phyloP scores from a whole-genome alignment of 768 basidiomycete species.

The Trametes cingulata region DNA sequence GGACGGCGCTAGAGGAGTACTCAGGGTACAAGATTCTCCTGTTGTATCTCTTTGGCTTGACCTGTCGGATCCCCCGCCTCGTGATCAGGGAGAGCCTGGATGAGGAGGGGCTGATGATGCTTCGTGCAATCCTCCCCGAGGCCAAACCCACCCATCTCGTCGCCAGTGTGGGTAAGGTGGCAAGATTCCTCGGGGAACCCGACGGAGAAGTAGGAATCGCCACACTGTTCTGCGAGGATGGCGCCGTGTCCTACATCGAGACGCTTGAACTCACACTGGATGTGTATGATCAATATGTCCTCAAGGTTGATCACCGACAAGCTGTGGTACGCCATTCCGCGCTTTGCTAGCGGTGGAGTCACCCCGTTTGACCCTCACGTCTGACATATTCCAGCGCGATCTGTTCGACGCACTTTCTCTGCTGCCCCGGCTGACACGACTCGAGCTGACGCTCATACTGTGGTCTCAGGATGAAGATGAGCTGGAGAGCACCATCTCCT shows the following conservation, averaged over 20 bases:
- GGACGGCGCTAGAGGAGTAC: background rate
- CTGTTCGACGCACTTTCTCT: no score
- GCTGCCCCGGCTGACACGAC: no score
- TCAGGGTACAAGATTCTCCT: background rate
- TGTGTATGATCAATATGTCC: background rate
- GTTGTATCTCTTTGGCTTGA: background rate
- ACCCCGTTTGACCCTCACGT: no score
- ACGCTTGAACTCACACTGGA: background rate
- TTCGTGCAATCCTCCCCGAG: background rate
- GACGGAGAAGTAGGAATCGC: background rate
- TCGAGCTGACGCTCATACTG: no score
- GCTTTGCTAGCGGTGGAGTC: no score
- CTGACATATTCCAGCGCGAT: no score
- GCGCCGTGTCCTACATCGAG: background rate
- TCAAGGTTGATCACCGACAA: background rate
- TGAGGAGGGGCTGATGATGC: background rate
- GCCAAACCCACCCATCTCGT: background rate
- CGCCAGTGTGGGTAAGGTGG: background rate
- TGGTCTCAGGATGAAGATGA: no score
- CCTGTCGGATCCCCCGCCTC: background rate
- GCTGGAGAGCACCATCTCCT: no score
- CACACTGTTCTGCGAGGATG: background rate
- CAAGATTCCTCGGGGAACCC: background rate
- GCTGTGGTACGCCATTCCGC: background rate
- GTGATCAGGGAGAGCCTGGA: background rate